Evolutionary conservation across 192 early-diverging fungal species (phyloP).

Genomic region (Coemansia asiatica): DNA sequence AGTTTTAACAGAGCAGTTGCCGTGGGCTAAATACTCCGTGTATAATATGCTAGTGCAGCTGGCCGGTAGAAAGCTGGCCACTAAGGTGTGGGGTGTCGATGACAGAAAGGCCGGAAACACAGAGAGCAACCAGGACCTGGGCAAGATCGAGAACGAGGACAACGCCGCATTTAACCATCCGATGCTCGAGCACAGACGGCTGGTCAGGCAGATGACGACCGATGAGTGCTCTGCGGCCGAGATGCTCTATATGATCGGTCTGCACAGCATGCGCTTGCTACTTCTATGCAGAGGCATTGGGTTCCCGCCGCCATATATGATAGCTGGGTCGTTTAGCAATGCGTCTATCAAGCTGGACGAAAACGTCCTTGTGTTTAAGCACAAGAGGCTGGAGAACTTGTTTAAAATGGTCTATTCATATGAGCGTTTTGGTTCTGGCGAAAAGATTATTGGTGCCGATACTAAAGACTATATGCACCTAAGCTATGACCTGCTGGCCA

Average conservation of each 20-base stretch:
- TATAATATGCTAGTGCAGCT: constrained; percentile 24
- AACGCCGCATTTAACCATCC: background rate
- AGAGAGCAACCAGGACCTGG: background rate
- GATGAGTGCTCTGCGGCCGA: constrained; percentile 32
- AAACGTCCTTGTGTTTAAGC: constrained; percentile 8
- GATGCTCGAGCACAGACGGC: constrained; percentile 8
- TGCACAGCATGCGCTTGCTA: constrained; percentile 33
- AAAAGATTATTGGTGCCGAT: background rate
- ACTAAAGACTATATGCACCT: background rate
- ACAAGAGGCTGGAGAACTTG: constrained; percentile 14
- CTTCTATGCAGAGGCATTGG: constrained; percentile 14
- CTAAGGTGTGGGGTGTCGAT: constrained; percentile 7
- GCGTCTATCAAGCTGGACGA: background rate
- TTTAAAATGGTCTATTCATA: constrained; percentile 15
- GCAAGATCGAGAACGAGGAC: background rate
- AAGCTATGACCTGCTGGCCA: constrained; percentile 13
- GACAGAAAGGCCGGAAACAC: background rate
- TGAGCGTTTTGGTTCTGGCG: background rate
- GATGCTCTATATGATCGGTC: constrained; percentile 16
- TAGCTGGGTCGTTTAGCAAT: constrained; percentile 18
- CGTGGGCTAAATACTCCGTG: constrained; percentile 20
- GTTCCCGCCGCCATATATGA: constrained; percentile 24
- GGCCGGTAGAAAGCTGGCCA: constrained; percentile 12
- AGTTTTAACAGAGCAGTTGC: constrained; percentile 10
- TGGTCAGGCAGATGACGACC: constrained; percentile 8